Conservation (phyloP, 257 asterid species). For the Solanum sitiens region DNA sequence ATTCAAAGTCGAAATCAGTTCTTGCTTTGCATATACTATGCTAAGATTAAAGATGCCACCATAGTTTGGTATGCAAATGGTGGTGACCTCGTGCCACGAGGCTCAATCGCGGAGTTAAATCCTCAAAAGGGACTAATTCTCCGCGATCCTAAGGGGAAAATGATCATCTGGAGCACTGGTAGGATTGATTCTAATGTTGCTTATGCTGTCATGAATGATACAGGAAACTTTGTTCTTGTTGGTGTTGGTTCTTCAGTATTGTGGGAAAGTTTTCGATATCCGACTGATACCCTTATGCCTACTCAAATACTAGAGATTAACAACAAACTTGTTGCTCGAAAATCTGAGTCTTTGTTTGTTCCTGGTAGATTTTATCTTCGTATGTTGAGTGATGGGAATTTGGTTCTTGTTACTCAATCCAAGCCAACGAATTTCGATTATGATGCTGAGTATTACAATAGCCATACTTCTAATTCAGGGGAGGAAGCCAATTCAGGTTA, state of each 20-base stretch:
- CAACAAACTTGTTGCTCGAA: not conserved
- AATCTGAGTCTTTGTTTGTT: slow-evolving; percentile 15
- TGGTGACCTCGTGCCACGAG: slow-evolving; percentile 20
- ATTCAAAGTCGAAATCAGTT: slow-evolving; percentile 15
- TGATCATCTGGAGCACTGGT: slow-evolving; percentile 6
- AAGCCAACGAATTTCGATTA: not conserved
- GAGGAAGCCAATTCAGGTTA: slow-evolving; percentile 20
- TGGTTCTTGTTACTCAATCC: slow-evolving; percentile 23
- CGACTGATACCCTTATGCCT: slow-evolving; percentile 27
- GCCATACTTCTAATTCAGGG: slow-evolving; percentile 6
- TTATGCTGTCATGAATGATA: slow-evolving; percentile 31
- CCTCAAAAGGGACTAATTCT: slow-evolving; percentile 25
- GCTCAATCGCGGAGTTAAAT: slow-evolving; percentile 22
- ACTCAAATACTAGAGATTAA: slow-evolving; percentile 5
- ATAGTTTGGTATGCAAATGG: slow-evolving; percentile 34
- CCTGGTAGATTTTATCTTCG: slow-evolving; percentile 33
- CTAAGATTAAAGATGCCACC: slow-evolving; percentile 30
- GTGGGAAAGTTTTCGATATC: slow-evolving; percentile 46
- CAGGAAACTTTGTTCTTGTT: slow-evolving; percentile 40
- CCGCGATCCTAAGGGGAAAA: slow-evolving; percentile 14
- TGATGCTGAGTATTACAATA: slow-evolving; percentile 33
- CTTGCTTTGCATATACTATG: slow-evolving; percentile 41
- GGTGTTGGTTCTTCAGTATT: slow-evolving; percentile 4
- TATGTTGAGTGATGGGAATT: slow-evolving; percentile 20
- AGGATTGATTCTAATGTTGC: slow-evolving; percentile 3